Conservation (phyloP, 2,329 filamentous ascomycete species). For the Coniochaeta ligniaria region DNA sequence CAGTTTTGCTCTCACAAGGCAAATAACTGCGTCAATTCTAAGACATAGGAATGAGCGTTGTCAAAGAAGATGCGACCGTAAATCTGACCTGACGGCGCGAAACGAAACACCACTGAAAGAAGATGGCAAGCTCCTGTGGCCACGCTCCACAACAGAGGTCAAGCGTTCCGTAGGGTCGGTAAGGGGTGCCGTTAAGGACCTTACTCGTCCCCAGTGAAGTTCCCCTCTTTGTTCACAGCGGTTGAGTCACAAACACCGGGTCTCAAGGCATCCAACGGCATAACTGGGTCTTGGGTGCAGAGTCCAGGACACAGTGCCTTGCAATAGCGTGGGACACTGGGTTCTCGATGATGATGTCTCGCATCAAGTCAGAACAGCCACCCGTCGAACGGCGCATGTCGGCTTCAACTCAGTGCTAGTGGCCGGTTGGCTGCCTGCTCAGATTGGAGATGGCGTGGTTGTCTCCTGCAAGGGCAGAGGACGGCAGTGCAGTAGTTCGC, state of each 20-base stretch:
- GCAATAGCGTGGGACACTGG: not conserved
- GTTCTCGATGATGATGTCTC: not conserved
- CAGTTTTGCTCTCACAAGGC: no score
- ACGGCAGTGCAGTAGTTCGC: not conserved
- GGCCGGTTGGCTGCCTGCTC: not conserved
- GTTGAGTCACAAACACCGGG: not conserved
- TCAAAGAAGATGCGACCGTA: not conserved
- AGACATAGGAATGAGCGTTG: not conserved
- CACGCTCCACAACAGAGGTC: not conserved
- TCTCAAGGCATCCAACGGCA: not conserved
- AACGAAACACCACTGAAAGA: constrained; percentile 2
- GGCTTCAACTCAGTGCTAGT: not conserved
- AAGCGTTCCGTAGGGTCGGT: not conserved
- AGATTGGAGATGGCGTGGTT: not conserved
- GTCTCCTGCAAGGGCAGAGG: not conserved
- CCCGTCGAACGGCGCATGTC: not conserved
- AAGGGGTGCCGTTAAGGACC: not conserved
- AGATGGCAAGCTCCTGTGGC: not conserved
- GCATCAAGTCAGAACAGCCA: not conserved
- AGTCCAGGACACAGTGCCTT: not conserved
- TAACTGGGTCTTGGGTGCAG: not conserved
- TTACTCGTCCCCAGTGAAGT: not conserved
- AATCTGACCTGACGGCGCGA: not conserved
- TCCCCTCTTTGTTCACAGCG: not conserved
- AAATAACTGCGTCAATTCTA: no score